Evolutionary conservation across 2,329 filamentous ascomycete species (phyloP), one percentile per base, ranked within the genome.

Genomic region (Phaeoacremonium minimum): DNA sequence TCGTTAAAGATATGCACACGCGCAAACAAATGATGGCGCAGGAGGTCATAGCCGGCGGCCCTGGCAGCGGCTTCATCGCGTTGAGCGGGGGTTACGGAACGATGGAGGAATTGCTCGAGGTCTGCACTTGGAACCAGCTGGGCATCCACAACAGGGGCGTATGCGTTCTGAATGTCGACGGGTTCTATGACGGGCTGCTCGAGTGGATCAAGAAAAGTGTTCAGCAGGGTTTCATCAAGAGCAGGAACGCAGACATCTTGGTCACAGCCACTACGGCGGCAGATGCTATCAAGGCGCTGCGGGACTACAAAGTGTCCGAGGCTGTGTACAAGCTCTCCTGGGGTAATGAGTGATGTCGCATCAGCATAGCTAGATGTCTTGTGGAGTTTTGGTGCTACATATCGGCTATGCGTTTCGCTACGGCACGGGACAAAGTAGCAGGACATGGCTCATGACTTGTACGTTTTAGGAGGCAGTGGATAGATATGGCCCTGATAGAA

Each of bases 1-100:
- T 96, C 7, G 93, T 97, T 18, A 75, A 80, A 49, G 89, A 96
- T 58, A 98, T 98, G 93, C 93, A 98, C 65, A 90, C 87, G 29
- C 80, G 93, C 46, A 98, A 98, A 71, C 80, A 85, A 49, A 73
- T 93, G 67, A 97, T 98, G 93, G 91, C 90, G 6, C 72, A 80
- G 50, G 85, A 91, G 59, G 89, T 97, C 13, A 75, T 94, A 16
- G 75, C 78, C 15, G 88, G 88, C 17, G 90, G 85, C 0, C 80
- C 83, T 0, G 91, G 91, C 1, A 84, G 80, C 39, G 91, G 91
- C 11, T 98, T 98, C 64, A 80, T 98, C 28, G 89, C 89, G 18
- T 67, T 98, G 41, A 80, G 77, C 37, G 91, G 91, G 30, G 93
- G 93, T 1, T 98, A 91, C 61, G 93, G 93, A 15, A 98, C 93